phyloP scores from a whole-genome alignment of 371 early-diverging fungal genomes.

The Coemansia sp. region DNA sequence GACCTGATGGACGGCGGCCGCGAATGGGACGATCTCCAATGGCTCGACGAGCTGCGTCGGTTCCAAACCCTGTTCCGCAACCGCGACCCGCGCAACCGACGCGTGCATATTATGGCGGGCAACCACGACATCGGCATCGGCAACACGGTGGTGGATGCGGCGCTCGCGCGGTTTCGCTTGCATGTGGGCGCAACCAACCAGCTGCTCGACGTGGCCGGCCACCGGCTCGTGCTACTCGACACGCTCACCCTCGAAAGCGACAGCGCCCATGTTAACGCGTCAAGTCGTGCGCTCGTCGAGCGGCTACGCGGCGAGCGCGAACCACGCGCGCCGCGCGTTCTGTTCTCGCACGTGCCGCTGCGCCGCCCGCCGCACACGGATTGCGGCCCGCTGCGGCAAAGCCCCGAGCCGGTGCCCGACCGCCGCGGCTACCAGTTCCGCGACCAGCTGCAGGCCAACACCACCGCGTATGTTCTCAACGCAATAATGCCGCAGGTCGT shows the following conservation, averaged over 20 bases:
- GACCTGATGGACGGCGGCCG: conserved; percentile 89
- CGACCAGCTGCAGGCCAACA: conserved; percentile 64
- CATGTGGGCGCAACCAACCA: conserved; percentile 72
- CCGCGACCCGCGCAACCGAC: conserved; percentile 6
- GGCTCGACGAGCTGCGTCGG: conserved; percentile 50
- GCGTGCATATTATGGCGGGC: conserved; percentile 65
- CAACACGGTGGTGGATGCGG: conserved; percentile 57
- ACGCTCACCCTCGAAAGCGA: conserved; percentile 71
- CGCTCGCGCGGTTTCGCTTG: conserved; percentile 58
- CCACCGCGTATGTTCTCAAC: conserved; percentile 62
- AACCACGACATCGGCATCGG: conserved; percentile 95
- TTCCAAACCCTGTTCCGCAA: conserved; percentile 54
- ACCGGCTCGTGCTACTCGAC: conserved; percentile 72
- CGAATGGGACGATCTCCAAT: conserved; percentile 64
- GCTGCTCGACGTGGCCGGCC: conserved; percentile 57
- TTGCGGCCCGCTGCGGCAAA: conserved; percentile 74
- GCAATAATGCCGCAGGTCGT: conserved; percentile 65
- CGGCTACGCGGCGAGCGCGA: conserved; percentile 20
- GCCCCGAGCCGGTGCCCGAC: conserved; percentile 8
- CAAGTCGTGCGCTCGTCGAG: conserved; percentile 17
- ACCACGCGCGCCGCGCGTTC: conserved; percentile 54
- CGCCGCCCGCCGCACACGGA: conserved; percentile 60
- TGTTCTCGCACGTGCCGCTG: conserved; percentile 82
- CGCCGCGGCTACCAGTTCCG: conserved; percentile 73
- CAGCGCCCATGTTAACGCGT: conserved; percentile 33